Evolutionary conservation across 805 yeast species (phyloP).

Genomic region (Limtongozyma cylindracea): DNA sequence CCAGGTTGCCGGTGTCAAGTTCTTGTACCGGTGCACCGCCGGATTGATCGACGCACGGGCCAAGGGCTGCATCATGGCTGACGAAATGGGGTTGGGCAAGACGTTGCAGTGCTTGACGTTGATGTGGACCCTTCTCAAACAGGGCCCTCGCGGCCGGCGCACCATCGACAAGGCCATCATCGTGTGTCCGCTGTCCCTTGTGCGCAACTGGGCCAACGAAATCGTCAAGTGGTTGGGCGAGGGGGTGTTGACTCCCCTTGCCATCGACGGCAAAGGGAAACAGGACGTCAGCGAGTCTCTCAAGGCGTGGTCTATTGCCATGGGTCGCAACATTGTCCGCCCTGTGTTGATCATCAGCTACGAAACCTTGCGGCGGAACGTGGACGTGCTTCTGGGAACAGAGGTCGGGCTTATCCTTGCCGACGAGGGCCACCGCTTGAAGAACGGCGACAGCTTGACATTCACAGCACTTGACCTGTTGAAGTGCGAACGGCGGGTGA

Average conservation of each 20-base stretch:
- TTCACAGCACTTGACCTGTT: constrained; percentile 71
- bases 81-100: constrained; percentile 89
- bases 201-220: constrained; percentile 94
- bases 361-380: constrained; percentile 77
- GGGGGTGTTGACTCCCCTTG: constrained; percentile 70
- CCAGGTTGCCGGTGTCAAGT: constrained; percentile 87
- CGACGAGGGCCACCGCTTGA: constrained; percentile 17
- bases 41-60: constrained; percentile 70
- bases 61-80: constrained; percentile 94
- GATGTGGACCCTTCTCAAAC: constrained; percentile 79
- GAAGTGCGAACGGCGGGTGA: constrained; percentile 70
- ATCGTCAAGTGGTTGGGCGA: constrained; percentile 86
- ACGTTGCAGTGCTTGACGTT: constrained; percentile 74
- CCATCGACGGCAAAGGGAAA: constrained; percentile 88
- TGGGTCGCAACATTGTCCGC: constrained; percentile 69
- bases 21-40: constrained; percentile 72
- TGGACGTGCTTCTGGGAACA: constrained; percentile 42
- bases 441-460: constrained; percentile 72
- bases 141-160: constrained; percentile 64
- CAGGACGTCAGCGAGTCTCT: too few species aligned
- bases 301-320: constrained; percentile 72
- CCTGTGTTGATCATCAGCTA: constrained; percentile 89
- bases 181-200: constrained; percentile 88
- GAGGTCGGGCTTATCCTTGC: constrained; percentile 60
- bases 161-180: constrained; percentile 78